A percentile compares a stretch with the other conserved stretches of the same genome.
These are phyloP conservation scores for Claviceps monticola DNA, from an alignment of 2,329 filamentous ascomycete species.

Conservation along the genomic window DNA sequence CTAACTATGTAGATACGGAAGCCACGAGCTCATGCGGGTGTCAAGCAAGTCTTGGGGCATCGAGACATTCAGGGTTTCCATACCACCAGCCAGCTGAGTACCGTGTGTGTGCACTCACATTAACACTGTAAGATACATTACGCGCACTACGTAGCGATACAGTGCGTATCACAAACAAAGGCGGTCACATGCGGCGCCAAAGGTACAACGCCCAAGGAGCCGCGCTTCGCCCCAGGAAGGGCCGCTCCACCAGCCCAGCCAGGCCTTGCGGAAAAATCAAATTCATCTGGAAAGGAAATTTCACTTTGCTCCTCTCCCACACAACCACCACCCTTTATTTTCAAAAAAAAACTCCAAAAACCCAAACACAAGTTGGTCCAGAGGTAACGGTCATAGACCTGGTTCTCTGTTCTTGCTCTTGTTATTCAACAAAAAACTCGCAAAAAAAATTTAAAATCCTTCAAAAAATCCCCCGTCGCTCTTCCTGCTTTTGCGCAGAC, in stretches of 20 bases:
- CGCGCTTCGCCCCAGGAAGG: slow-evolving; percentile 3
- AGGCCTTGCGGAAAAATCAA: slow-evolving; percentile 18
- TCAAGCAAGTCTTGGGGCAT: not conserved
- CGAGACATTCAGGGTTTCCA: not conserved
- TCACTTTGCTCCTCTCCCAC: slow-evolving; percentile 26
- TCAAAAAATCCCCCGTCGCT: slow-evolving; percentile 39
- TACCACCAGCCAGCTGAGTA: not conserved
- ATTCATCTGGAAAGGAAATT: slow-evolving; percentile 21
- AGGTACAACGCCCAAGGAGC: not conserved
- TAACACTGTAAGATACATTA: not conserved
- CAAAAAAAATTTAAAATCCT: slow-evolving; percentile 49
- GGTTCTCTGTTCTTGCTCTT: slow-evolving; percentile 46
- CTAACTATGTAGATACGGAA: too few species aligned
- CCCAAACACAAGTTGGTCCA: slow-evolving; percentile 34
- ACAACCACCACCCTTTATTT: slow-evolving; percentile 36
- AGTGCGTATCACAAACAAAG: not conserved
- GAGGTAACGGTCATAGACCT: slow-evolving; percentile 45
- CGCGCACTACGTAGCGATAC: not conserved
- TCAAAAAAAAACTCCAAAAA: slow-evolving; percentile 23
- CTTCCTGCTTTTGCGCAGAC: slow-evolving; percentile 16
- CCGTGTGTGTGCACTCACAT: not conserved
- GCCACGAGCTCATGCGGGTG: too few species aligned
- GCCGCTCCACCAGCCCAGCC: slow-evolving; percentile 10
- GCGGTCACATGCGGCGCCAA: not conserved
- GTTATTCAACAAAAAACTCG: slow-evolving; percentile 37